Evolutionary conservation across 179 eudicot species (phyloP), one percentile per base, ranked within the genome.

Genomic region (Spinacia oleracea): DNA sequence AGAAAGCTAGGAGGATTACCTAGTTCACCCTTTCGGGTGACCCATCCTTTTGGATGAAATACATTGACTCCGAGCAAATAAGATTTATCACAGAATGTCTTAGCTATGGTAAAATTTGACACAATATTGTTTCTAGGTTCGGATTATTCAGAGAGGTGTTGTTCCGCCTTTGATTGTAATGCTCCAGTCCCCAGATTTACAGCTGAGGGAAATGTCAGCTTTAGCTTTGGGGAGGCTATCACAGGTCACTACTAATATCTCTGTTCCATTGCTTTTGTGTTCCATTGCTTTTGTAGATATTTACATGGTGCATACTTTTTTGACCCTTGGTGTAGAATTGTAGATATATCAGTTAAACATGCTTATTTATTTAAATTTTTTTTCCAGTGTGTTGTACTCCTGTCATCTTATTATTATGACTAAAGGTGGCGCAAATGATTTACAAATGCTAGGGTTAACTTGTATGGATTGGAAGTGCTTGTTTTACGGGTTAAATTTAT

Each of bases 61-160:
- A n/a, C n/a, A n/a, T n/a, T n/a, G n/a, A n/a, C n/a, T n/a, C n/a
- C n/a, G n/a, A n/a, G n/a, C n/a, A n/a, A n/a, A n/a, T n/a, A n/a
- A n/a, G n/a, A n/a, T 31, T 50, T 71, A 9, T 71, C 60, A 12
- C 11, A 16, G 10, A 29, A 14, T 27, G 5, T 29, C 10, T 48
- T 71, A 29, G 53, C 32, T 43, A 4, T 27, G 21, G 34, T 51
- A 11, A 10, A 45, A 48, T 9, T 27, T 46, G 16, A 50, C 12
- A 20, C n/a, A 32, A 16, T n/a, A n/a, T n/a, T 20, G 10, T 56
- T 34, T 85, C 79, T 78, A 94, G 98, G 90, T 90, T 79, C 97
- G 92, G 81, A 94, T 94, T 81, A 97, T 93, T 56, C 98, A 94
- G 79, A 91, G 97, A 86, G 98, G 98, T 75, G 98, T 97, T 67